Conservation (phyloP, 2,329 filamentous ascomycete species). For the Drechslerella dactyloides region DNA sequence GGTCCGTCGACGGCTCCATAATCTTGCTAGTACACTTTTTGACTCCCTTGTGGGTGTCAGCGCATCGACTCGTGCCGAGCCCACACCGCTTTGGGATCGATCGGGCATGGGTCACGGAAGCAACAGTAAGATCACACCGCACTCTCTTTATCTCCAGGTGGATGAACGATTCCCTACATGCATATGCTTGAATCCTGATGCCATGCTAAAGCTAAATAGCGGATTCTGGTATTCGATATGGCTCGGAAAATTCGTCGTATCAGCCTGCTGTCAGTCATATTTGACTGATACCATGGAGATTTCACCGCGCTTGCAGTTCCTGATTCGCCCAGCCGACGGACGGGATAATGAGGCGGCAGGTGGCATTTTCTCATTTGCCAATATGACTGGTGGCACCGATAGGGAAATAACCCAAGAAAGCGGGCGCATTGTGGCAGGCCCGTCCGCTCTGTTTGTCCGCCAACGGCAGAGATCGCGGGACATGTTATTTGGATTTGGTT, state of each 20-base stretch:
- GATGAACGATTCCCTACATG: slow-evolving; percentile 26
- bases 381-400: slow-evolving; percentile 17
- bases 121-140: slow-evolving; percentile 33
- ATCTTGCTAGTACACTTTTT: slow-evolving; percentile 7
- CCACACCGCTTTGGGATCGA: slow-evolving; percentile 38
- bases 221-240: slow-evolving; percentile 1
- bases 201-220: not conserved
- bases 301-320: slow-evolving; percentile 25
- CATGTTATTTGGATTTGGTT: not conserved
- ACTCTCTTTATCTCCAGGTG: not conserved
- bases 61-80: slow-evolving; percentile 51
- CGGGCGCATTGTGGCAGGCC: not conserved
- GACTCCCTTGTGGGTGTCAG: slow-evolving; percentile 32
- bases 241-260: slow-evolving; percentile 38
- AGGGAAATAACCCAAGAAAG: slow-evolving; percentile 6
- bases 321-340: slow-evolving; percentile 48
- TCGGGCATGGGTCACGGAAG: slow-evolving; percentile 39
- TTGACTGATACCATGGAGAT: slow-evolving; percentile 10
- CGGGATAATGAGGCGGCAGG: slow-evolving; percentile 50
- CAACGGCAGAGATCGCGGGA: not conserved
- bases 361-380: slow-evolving; percentile 50
- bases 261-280: slow-evolving; percentile 8
- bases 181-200: slow-evolving; percentile 20
- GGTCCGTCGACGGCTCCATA: slow-evolving; percentile 45
- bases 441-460: not conserved